Conservation (phyloP, 1,284 basidiomycete genomes). For the Entoloma clypeatum region DNA sequence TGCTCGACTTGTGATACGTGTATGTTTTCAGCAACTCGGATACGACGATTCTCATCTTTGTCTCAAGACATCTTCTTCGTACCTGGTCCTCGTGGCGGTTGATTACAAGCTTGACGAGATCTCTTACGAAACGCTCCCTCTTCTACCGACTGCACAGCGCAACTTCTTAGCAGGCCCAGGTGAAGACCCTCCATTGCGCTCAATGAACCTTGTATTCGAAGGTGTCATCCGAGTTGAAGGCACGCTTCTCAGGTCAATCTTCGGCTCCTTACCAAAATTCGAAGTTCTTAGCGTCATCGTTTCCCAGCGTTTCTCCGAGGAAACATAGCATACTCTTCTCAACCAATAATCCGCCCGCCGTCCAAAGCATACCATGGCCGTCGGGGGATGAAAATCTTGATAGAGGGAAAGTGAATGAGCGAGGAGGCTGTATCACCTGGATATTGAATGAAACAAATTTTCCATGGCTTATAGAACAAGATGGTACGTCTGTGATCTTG, state of each 20-base stretch:
- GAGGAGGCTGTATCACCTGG: slow-evolving; percentile 63
- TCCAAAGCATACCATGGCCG: slow-evolving; percentile 82
- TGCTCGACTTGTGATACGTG: slow-evolving; percentile 71
- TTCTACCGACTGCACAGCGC: slow-evolving; percentile 52
- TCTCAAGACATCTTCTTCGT: slow-evolving; percentile 66
- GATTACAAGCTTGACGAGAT: slow-evolving; percentile 53
- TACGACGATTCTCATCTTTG: slow-evolving; percentile 5
- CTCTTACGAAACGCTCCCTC: slow-evolving; percentile 53
- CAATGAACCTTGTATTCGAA: slow-evolving; percentile 67
- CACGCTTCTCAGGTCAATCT: slow-evolving; percentile 57
- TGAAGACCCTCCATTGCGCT: slow-evolving; percentile 65
- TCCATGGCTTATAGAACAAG: slow-evolving; percentile 66
- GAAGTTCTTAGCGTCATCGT: background rate
- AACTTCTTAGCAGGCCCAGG: slow-evolving; percentile 78
- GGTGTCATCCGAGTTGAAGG: slow-evolving; percentile 82
- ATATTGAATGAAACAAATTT: slow-evolving; percentile 64
- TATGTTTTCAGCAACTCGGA: slow-evolving; percentile 18
- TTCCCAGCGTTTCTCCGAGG: slow-evolving; percentile 64
- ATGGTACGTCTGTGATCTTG: slow-evolving; percentile 46
- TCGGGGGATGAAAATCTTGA: slow-evolving; percentile 41
- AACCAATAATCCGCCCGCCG: slow-evolving; percentile 62
- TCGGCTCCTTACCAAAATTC: background rate
- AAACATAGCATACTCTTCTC: slow-evolving; percentile 68
- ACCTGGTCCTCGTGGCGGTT: slow-evolving; percentile 73
- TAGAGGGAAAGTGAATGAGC: slow-evolving; percentile 31